A percentile compares a stretch with the other conserved stretches of the same genome.
phyloP scores from a whole-genome alignment of 208 protist genomes.

The Trypanosoma vivax region DNA sequence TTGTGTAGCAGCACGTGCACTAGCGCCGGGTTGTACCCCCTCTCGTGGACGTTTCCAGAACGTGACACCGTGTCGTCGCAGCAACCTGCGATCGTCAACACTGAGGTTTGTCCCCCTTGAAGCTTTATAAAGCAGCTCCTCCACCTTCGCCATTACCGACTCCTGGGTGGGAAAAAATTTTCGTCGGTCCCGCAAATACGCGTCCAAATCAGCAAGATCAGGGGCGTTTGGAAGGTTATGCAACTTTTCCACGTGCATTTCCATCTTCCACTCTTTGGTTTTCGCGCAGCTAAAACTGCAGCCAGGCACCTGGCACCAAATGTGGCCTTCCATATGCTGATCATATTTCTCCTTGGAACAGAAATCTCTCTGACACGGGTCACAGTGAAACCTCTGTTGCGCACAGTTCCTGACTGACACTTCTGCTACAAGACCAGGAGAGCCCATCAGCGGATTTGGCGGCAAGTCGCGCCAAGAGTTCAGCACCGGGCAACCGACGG shows the following conservation, averaged over 20 bases:
- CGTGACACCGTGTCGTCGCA: constrained; percentile 73
- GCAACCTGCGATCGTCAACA: constrained; percentile 73
- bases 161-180: constrained; percentile 78
- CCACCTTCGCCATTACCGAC: constrained; percentile 61
- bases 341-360: constrained; percentile 38
- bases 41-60: constrained; percentile 62
- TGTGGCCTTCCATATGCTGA: constrained; percentile 58
- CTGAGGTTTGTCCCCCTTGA: constrained; percentile 64
- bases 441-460: constrained; percentile 18
- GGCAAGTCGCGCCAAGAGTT: constrained; percentile 17
- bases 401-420: constrained; percentile 8
- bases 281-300: constrained; percentile 79
- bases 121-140: constrained; percentile 85
- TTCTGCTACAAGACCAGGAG: constrained; percentile 3
- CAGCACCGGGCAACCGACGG: neutral
- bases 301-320: constrained; percentile 76
- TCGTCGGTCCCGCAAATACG: constrained; percentile 66
- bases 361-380: constrained; percentile 79
- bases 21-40: constrained; percentile 15
- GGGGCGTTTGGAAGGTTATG: constrained; percentile 82
- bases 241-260: constrained; percentile 79
- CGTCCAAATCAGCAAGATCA: constrained; percentile 53
- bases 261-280: constrained; percentile 67
- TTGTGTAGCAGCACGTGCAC: too few relatives aligned
- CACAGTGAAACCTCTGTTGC: constrained; percentile 55